Conservation (phyloP, 2,329 filamentous ascomycete species). For the Cladosporium sp. region DNA sequence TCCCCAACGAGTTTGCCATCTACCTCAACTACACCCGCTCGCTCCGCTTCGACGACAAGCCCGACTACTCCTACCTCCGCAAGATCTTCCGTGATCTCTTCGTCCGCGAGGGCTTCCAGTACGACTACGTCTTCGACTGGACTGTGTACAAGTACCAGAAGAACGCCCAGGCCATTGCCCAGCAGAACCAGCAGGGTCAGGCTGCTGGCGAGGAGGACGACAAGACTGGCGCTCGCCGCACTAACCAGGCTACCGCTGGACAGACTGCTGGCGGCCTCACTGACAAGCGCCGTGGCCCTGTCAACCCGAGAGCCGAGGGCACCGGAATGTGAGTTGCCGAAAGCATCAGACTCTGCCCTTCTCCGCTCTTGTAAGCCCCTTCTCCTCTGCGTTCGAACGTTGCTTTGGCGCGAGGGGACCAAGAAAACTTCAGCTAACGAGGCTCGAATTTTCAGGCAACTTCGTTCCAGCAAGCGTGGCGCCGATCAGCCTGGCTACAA, state of each 20-base stretch:
- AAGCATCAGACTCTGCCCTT: constrained; percentile 40
- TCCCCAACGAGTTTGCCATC: constrained; percentile 99
- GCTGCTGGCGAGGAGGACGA: constrained; percentile 68
- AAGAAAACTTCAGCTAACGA: constrained; percentile 50
- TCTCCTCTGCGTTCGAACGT: constrained; percentile 75
- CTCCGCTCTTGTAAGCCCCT: constrained; percentile 72
- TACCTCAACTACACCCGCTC: constrained; percentile 99
- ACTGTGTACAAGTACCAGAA: constrained; percentile 99
- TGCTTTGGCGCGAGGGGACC: constrained; percentile 73
- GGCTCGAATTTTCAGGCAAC: constrained; percentile 48
- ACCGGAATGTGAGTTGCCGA: constrained; percentile 93
- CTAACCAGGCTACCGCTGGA: constrained; percentile 65
- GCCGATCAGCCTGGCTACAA: constrained; percentile 51
- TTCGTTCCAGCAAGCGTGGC: constrained; percentile 55
- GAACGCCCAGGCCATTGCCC: constrained; percentile 92
- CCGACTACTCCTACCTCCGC: constrained; percentile 98
- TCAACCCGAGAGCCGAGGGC: constrained; percentile 80
- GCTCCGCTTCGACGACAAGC: constrained; percentile 98
- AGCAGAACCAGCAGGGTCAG: constrained; percentile 68
- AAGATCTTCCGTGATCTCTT: constrained; percentile 99
- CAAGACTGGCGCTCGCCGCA: constrained; percentile 68
- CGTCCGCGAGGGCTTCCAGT: constrained; percentile 98
- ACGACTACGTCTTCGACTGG: constrained; percentile 99
- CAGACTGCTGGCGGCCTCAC: constrained; percentile 61
- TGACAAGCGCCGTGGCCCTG: constrained; percentile 71